These are phyloP conservation scores for Ceratobasidium sp. DNA, from an alignment of 1,284 basidiomycete species.

Conservation along the genomic window DNA sequence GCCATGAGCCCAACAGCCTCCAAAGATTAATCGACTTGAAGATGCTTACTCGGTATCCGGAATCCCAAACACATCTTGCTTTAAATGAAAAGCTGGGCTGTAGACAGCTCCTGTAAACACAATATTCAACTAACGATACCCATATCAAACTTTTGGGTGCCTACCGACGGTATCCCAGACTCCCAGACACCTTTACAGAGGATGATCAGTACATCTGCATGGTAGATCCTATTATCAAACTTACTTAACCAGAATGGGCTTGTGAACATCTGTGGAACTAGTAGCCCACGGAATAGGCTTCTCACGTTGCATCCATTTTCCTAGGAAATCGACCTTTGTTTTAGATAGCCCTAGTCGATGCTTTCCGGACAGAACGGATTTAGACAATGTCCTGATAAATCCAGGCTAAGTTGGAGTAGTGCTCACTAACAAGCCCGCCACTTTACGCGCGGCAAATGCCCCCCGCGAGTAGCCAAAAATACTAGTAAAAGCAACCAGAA, in stretches of 20 bases:
- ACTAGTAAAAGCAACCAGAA: no score
- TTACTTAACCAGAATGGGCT: no score
- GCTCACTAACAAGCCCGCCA: slow-evolving; percentile 26
- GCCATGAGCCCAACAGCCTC: no score
- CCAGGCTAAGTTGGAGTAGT: no score
- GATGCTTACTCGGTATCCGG: not conserved
- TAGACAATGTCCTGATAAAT: no score
- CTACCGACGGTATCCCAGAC: not conserved
- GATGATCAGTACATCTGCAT: not conserved
- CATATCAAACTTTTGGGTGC: no score
- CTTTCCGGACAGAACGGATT: no score
- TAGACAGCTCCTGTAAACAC: not conserved
- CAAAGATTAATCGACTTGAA: no score
- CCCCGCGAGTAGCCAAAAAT: slow-evolving; percentile 12
- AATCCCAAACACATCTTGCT: not conserved
- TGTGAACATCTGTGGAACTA: no score
- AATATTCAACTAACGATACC: no score
- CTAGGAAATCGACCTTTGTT: not conserved
- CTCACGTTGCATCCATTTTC: not conserved
- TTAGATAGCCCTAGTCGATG: slow-evolving; percentile 9
- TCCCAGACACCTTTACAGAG: not conserved
- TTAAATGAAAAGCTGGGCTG: not conserved
- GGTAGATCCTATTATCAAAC: no score
- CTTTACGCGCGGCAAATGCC: slow-evolving; percentile 38
- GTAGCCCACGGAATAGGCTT: not conserved